Percentiles rank a stretch among this genome's conserved stretches.
Conservation (phyloP, 163 green algal species). For the Prototheca cutis region DNA sequence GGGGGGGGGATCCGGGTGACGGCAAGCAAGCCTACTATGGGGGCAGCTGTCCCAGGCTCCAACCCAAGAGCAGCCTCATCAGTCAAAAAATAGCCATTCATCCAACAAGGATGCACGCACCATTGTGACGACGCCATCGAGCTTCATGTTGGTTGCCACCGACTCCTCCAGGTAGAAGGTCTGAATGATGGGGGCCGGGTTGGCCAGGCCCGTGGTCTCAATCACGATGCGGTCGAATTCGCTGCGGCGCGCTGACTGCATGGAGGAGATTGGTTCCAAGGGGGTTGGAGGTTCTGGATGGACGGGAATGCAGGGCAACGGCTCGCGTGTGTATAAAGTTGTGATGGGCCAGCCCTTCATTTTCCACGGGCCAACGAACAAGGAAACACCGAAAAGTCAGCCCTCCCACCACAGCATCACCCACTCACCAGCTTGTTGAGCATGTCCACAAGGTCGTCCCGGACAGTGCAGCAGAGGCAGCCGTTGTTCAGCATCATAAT, state of each 20-base stretch:
- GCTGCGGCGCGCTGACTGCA: not conserved
- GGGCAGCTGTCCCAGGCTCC: not conserved
- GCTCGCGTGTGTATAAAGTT: too few relatives aligned
- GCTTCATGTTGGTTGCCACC: conserved; percentile 37
- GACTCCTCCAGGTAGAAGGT: conserved; percentile 70
- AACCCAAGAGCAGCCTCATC: not conserved
- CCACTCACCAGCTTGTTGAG: conserved; percentile 68
- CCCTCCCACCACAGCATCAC: not conserved
- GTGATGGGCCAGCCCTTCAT: too few relatives aligned
- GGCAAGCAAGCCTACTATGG: too few relatives aligned
- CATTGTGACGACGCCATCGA: conserved; percentile 91
- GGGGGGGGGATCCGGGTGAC: too few relatives aligned
- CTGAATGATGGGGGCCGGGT: conserved; percentile 85
- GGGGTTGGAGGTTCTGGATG: too few relatives aligned
- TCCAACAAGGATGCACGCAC: conserved; percentile 27
- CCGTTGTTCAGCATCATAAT: conserved; percentile 83
- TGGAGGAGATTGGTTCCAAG: too few relatives aligned
- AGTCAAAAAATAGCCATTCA: not conserved
- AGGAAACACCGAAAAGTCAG: too few relatives aligned
- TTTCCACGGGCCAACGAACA: too few relatives aligned
- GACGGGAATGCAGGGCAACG: too few relatives aligned
- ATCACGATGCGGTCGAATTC: conserved; percentile 88
- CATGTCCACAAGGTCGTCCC: conserved; percentile 84
- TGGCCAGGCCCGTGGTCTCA: conserved; percentile 92
- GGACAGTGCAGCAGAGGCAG: conserved; percentile 94